Percentiles rank a stretch among this genome's conserved stretches.
phyloP scores from a whole-genome alignment of 2,329 filamentous ascomycete genomes.

The Ramichloridium luteum region DNA sequence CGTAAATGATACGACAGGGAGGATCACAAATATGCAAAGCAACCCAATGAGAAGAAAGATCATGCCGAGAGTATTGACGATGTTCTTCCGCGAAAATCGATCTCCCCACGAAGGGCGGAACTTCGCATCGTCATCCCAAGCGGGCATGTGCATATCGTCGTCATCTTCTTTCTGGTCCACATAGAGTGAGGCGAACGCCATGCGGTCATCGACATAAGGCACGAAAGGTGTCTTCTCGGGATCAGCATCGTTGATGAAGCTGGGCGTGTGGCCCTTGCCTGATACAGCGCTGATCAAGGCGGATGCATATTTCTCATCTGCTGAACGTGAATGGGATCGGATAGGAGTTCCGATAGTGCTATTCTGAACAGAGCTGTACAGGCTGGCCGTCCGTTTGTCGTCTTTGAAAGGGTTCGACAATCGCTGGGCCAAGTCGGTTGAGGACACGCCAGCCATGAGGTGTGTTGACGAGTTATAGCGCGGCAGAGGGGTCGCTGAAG shows the following conservation, averaged over 20 bases:
- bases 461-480: constrained; percentile 16
- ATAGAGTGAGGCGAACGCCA: constrained; percentile 35
- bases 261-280: constrained; percentile 15
- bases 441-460: constrained; percentile 12
- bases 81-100: constrained; percentile 32
- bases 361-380: constrained; percentile 14
- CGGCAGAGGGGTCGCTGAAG: constrained; percentile 12
- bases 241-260: constrained; percentile 21
- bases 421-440: constrained; percentile 17
- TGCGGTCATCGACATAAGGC: constrained; percentile 35
- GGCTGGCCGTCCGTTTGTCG: constrained; percentile 17
- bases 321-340: background rate
- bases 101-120: constrained; percentile 33
- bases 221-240: constrained; percentile 27
- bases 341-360: constrained; percentile 14
- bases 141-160: constrained; percentile 43
- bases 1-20: constrained; percentile 38
- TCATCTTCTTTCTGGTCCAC: constrained; percentile 41
- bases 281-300: background rate
- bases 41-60: constrained; percentile 37
- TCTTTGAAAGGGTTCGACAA: constrained; percentile 25
- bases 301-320: constrained; percentile 5
- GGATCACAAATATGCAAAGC: constrained; percentile 37
- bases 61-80: constrained; percentile 33
- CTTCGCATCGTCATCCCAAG: constrained; percentile 36